phyloP scores from a whole-genome alignment of 345 rosid genomes.

The Lumnitzera racemosa region DNA sequence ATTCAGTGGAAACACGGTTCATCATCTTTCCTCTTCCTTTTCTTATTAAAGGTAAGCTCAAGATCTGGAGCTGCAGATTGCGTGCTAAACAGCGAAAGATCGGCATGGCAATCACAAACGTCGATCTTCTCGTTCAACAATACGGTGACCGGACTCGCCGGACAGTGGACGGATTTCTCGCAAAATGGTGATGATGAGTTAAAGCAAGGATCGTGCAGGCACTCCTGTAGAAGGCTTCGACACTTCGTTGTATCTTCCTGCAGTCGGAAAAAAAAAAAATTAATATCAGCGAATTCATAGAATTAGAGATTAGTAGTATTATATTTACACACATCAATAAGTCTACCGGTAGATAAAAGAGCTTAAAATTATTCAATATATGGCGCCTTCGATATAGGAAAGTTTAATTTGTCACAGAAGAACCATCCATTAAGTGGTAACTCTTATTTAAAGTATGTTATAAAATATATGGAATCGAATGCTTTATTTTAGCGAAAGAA shows the following conservation, averaged over 20 bases:
- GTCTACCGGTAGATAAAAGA: no score
- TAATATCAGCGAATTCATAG: background rate
- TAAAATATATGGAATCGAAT: no score
- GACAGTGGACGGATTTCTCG: conserved; percentile 13
- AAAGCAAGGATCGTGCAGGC: conserved; percentile 7
- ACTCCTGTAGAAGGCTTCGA: conserved; percentile 25
- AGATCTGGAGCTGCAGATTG: conserved; percentile 6
- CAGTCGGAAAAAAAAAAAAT: background rate
- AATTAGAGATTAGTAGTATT: no score
- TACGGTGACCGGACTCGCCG: conserved; percentile 58
- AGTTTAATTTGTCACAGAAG: no score
- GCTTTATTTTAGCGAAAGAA: no score
- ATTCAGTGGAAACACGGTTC: no score
- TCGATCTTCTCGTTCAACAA: conserved; percentile 19
- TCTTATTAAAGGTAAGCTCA: conserved; percentile 12
- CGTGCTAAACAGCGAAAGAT: conserved; percentile 30
- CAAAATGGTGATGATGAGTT: background rate
- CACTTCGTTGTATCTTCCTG: conserved; percentile 34
- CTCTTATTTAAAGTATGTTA: no score
- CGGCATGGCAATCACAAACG: conserved; percentile 19
- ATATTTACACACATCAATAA: no score
- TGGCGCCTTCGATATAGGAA: no score
- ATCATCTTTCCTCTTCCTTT: conserved; percentile 24
- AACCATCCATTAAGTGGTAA: no score
- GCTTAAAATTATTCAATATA: no score